A percentile compares a stretch with the other conserved stretches of the same genome.
Evolutionary conservation across 768 basidiomycete species (phyloP).

Genomic region (Tylopilus cervinicoccineus): DNA sequence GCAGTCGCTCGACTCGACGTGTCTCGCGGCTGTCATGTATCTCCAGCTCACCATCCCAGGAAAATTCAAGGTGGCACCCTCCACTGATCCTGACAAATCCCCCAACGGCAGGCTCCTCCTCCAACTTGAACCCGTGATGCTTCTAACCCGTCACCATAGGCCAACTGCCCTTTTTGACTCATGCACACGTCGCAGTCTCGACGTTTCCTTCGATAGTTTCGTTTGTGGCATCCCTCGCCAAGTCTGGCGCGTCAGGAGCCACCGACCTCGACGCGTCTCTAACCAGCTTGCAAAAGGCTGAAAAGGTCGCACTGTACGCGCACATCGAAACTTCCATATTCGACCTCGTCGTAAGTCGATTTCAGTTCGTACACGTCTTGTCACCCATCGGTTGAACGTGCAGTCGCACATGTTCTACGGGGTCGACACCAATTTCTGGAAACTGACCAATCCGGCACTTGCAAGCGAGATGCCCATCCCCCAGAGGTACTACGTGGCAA

Average conservation of each 20-base stretch:
- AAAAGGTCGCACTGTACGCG: constrained; percentile 57
- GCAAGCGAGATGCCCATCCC: constrained; percentile 59
- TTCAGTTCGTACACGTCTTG: neutral
- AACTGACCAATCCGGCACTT: constrained; percentile 51
- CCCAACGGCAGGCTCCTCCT: constrained; percentile 53
- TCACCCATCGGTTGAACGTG: constrained; percentile 5
- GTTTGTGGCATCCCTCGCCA: constrained; percentile 54
- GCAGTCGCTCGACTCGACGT: constrained; percentile 63
- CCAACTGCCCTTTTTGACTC: constrained; percentile 65
- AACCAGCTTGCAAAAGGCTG: constrained; percentile 43
- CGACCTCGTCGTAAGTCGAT: constrained; percentile 59
- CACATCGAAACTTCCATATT: constrained; percentile 66
- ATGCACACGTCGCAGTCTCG: constrained; percentile 48
- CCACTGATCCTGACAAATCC: constrained; percentile 65
- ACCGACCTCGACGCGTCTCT: constrained; percentile 49
- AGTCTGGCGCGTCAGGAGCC: constrained; percentile 26
- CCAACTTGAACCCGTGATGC: neutral
- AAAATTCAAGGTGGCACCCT: constrained; percentile 58
- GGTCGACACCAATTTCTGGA: constrained; percentile 56
- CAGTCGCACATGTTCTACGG: constrained; percentile 67
- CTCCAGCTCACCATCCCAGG: constrained; percentile 68
- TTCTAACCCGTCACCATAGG: constrained; percentile 39
- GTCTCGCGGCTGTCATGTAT: constrained; percentile 61
- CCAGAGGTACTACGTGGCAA: constrained; percentile 70
- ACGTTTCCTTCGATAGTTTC: constrained; percentile 59